phyloP scores from a whole-genome alignment of 805 yeast genomes.

The Candida khao-thaluensis region DNA sequence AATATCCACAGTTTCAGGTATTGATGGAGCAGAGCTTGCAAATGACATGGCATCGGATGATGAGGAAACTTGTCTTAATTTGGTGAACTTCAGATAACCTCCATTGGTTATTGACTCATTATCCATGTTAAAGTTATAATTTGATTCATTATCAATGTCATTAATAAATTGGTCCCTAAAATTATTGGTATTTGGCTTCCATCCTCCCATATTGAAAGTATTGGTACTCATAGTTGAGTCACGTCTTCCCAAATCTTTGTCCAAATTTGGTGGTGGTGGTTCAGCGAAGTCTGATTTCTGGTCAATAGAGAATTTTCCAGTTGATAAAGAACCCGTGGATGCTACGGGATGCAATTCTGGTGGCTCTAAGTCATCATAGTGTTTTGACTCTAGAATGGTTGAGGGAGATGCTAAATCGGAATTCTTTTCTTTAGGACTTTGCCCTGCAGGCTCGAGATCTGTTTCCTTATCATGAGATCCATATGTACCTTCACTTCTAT shows the following conservation, averaged over 20 bases:
- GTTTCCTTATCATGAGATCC: constrained; percentile 10
- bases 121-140: constrained; percentile 25
- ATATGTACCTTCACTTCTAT: constrained; percentile 2
- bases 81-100: constrained; percentile 35
- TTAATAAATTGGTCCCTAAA: constrained; percentile 50
- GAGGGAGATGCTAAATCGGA: neutral
- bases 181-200: constrained; percentile 59
- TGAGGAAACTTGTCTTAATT: constrained; percentile 21
- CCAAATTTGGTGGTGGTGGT: constrained; percentile 9
- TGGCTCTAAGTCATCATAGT: neutral
- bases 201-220: constrained; percentile 48
- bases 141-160: constrained; percentile 41
- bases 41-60: constrained; percentile 21
- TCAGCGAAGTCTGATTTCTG: constrained; percentile 16
- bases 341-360: constrained; percentile 21
- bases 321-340: constrained; percentile 31
- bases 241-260: constrained; percentile 24
- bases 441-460: neutral
- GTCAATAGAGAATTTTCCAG: constrained; percentile 26
- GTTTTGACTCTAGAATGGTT: neutral
- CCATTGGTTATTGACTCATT: constrained; percentile 10
- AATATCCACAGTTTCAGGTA: constrained; percentile 42
- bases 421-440: neutral
- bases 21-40: constrained; percentile 28
- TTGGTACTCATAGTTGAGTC: constrained; percentile 34